These are phyloP conservation scores for Ceratocystis smalleyi DNA, from an alignment of 2,329 filamentous ascomycete species.

Conservation along the genomic window DNA sequence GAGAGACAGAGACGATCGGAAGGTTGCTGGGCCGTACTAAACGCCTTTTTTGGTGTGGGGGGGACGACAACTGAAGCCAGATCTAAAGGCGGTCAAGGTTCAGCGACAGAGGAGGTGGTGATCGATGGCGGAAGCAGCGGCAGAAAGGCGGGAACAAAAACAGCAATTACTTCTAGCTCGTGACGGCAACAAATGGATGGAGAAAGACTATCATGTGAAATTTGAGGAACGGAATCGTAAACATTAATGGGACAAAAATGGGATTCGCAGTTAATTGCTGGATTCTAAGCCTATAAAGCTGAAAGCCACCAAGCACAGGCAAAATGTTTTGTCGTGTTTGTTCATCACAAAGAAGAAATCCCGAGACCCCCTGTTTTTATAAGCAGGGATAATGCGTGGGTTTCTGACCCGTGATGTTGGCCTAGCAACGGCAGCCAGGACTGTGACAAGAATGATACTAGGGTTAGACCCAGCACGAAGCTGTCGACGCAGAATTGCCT, in stretches of 20 bases:
- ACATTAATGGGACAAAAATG: neutral
- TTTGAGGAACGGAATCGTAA: neutral
- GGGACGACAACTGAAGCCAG: neutral
- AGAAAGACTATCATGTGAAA: neutral
- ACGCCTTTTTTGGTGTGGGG: neutral
- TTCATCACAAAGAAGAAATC: neutral
- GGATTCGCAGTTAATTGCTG: neutral
- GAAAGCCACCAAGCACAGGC: neutral
- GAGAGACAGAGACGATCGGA: neutral
- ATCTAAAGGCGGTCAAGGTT: conserved; percentile 4
- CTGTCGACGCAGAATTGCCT: too few relatives aligned
- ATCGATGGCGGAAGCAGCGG: neutral
- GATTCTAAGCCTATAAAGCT: neutral
- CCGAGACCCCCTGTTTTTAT: neutral
- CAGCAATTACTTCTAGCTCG: neutral
- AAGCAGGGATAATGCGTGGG: conserved; percentile 14
- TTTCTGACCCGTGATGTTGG: conserved; percentile 5
- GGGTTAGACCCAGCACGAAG: neutral
- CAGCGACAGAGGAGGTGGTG: neutral
- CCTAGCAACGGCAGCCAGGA: conserved; percentile 8
- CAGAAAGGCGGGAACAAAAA: neutral
- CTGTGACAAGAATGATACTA: neutral
- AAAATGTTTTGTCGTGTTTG: neutral
- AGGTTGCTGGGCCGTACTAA: neutral
- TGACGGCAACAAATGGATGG: neutral